A percentile compares a stretch with the other conserved stretches of the same genome.
phyloP scores from a whole-genome alignment of 495 filamentous ascomycete genomes.

The Margaritispora aquatica region DNA sequence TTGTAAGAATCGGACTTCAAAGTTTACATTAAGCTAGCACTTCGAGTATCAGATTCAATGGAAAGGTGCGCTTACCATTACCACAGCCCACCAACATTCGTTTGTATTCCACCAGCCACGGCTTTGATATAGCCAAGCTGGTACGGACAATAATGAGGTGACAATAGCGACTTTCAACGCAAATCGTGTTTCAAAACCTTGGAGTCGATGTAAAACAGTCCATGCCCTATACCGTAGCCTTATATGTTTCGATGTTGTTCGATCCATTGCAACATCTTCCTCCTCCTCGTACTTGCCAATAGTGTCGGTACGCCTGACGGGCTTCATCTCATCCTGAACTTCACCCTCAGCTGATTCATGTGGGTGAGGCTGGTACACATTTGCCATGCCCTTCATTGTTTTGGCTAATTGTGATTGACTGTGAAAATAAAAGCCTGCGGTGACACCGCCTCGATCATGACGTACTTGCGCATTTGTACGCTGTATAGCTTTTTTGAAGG shows the following conservation, averaged over 20 bases:
- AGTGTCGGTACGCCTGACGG: conserved; percentile 12
- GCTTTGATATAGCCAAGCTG: conserved; percentile 41
- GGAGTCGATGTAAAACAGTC: conserved; percentile 43
- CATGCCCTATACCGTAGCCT: conserved; percentile 39
- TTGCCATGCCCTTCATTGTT: conserved; percentile 30
- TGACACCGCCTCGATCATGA: conserved; percentile 52
- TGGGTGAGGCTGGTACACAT: conserved; percentile 26
- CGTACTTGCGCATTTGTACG: conserved; percentile 49
- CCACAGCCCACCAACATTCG: conserved; percentile 50
- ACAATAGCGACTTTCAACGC: conserved; percentile 48
- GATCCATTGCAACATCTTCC: conserved; percentile 21
- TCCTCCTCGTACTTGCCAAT: conserved; percentile 25
- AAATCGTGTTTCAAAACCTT: conserved; percentile 52
- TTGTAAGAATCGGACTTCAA: too few relatives aligned
- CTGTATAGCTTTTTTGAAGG: conserved; percentile 42
- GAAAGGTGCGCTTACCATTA: too few relatives aligned
- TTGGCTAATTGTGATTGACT: conserved; percentile 40
- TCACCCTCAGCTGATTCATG: conserved; percentile 22
- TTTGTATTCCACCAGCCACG: conserved; percentile 45
- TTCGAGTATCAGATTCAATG: too few relatives aligned
- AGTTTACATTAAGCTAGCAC: too few relatives aligned
- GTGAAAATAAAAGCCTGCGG: conserved; percentile 46
- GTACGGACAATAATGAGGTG: conserved; percentile 43
- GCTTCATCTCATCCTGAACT: conserved; percentile 18
- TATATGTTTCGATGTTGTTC: conserved; percentile 23